Evolutionary conservation across 192 early-diverging fungal genomes (phyloP).

Genomic region (Umbelopsis isabellina): DNA sequence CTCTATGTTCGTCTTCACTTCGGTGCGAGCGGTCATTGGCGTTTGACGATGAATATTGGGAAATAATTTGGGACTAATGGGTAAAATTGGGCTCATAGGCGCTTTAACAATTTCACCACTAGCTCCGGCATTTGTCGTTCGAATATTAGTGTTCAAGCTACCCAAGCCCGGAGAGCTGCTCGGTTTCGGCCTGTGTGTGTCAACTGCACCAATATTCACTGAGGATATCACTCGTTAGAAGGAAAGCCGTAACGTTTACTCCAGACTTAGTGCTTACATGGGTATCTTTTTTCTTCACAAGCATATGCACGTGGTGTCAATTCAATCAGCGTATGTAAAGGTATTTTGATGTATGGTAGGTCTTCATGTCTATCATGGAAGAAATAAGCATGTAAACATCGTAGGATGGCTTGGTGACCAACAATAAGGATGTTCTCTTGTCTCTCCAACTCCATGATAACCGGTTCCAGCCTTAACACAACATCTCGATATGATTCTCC

Average conservation of each 20-base stretch:
- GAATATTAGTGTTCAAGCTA: not conserved
- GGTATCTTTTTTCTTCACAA: slow-evolving; percentile 92
- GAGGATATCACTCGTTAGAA: not conserved
- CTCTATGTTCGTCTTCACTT: not conserved
- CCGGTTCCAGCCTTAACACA: slow-evolving; percentile 94
- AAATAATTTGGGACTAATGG: slow-evolving; percentile 31
- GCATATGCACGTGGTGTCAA: slow-evolving; percentile 96
- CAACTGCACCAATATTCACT: slow-evolving; percentile 97
- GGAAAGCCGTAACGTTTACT: not conserved
- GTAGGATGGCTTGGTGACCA: slow-evolving; percentile 96
- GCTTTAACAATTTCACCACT: slow-evolving; percentile 40
- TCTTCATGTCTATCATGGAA: slow-evolving; percentile 92
- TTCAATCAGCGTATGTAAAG: slow-evolving; percentile 96
- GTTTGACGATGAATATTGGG: slow-evolving; percentile 8
- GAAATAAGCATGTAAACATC: slow-evolving; percentile 98
- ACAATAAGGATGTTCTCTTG: slow-evolving; percentile 96
- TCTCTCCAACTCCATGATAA: slow-evolving; percentile 99
- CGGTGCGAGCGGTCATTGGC: not conserved
- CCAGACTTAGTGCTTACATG: slow-evolving; percentile 48
- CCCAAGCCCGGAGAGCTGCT: not conserved
- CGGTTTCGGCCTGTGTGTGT: slow-evolving; percentile 90
- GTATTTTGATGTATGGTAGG: slow-evolving; percentile 98
- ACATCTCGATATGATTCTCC: slow-evolving; percentile 89
- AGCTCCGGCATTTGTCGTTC: slow-evolving; percentile 23
- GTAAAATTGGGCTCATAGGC: slow-evolving; percentile 33